Conservation (phyloP, 2,329 filamentous ascomycete species). For the Aspergillus oerlinghausenensis region DNA sequence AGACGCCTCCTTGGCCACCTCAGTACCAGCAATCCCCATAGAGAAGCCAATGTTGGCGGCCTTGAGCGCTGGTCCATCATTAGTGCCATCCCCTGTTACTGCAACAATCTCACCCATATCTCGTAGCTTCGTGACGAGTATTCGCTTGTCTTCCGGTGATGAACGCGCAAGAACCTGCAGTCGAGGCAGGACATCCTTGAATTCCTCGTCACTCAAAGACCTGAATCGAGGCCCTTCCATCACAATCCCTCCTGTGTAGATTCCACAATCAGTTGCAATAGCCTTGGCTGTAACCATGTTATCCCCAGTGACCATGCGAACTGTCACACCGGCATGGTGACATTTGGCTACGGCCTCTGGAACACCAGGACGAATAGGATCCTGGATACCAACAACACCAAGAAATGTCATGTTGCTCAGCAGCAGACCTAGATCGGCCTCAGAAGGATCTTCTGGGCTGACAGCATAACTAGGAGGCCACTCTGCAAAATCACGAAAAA, state of each 20-base stretch:
- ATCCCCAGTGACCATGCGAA: conserved; percentile 70
- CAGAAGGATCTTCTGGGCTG: conserved; percentile 54
- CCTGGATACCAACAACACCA: conserved; percentile 70
- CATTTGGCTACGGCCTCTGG: conserved; percentile 63
- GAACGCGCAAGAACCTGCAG: conserved; percentile 63
- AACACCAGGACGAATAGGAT: conserved; percentile 67
- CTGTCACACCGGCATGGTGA: conserved; percentile 63
- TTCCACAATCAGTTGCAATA: conserved; percentile 70
- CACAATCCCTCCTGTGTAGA: conserved; percentile 55
- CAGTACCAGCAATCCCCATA: conserved; percentile 64
- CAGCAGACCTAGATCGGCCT: conserved; percentile 63
- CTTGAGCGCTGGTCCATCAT: conserved; percentile 62
- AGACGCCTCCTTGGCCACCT: conserved; percentile 64
- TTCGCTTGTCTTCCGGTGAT: conserved; percentile 63
- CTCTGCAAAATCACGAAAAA: conserved; percentile 66
- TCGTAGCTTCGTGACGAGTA: conserved; percentile 59
- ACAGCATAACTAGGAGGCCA: conserved; percentile 59
- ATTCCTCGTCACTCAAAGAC: conserved; percentile 55
- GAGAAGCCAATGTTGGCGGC: conserved; percentile 64
- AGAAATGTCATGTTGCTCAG: conserved; percentile 71
- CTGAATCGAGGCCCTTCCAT: conserved; percentile 68
- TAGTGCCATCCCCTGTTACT: conserved; percentile 62
- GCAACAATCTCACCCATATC: conserved; percentile 59
- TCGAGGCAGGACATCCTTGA: conserved; percentile 54
- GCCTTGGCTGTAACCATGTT: conserved; percentile 68